phyloP scores from a whole-genome alignment of 2,329 filamentous ascomycete species.

The Botrytis fragariae region DNA sequence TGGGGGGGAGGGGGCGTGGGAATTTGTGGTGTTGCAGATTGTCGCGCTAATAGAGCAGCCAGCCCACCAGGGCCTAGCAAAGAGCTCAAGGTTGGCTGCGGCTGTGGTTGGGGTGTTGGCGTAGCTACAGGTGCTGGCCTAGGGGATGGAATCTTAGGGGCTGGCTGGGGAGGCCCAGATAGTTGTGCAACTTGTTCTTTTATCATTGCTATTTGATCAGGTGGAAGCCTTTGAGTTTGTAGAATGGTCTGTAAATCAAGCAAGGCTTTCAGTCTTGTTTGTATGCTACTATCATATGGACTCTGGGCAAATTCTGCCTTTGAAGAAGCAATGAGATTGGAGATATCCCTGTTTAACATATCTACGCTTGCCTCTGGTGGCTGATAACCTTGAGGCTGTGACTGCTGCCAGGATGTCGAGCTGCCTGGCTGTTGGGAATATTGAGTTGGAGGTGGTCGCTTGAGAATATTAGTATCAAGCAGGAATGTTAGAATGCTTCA shows the following conservation, averaged over 20 bases:
- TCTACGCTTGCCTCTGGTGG: constrained; percentile 60
- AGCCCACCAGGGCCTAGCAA: constrained; percentile 47
- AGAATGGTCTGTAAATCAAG: constrained; percentile 80
- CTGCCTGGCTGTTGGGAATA: constrained; percentile 33
- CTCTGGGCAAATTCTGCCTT: constrained; percentile 73
- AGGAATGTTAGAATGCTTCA: not conserved
- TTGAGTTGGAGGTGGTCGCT: constrained; percentile 25
- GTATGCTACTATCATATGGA: constrained; percentile 71
- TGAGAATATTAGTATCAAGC: constrained; percentile 22
- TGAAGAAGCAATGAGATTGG: constrained; percentile 70
- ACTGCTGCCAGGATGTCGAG: constrained; percentile 37
- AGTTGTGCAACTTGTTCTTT: constrained; percentile 81
- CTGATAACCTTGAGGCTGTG: constrained; percentile 35
- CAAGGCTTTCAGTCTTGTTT: constrained; percentile 79
- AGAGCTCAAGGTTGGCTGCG: constrained; percentile 50
- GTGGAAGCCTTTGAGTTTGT: constrained; percentile 72
- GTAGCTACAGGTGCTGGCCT: constrained; percentile 36
- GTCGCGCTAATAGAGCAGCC: constrained; percentile 55
- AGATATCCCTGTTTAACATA: constrained; percentile 78
- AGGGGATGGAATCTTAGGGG: constrained; percentile 39
- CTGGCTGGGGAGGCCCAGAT: constrained; percentile 39
- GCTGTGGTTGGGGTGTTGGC: constrained; percentile 29
- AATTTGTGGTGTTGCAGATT: constrained; percentile 50
- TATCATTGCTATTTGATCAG: constrained; percentile 79
- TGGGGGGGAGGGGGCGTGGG: constrained; percentile 45